phyloP scores from a whole-genome alignment of 805 yeast species.

The Ogataea zsoltii region DNA sequence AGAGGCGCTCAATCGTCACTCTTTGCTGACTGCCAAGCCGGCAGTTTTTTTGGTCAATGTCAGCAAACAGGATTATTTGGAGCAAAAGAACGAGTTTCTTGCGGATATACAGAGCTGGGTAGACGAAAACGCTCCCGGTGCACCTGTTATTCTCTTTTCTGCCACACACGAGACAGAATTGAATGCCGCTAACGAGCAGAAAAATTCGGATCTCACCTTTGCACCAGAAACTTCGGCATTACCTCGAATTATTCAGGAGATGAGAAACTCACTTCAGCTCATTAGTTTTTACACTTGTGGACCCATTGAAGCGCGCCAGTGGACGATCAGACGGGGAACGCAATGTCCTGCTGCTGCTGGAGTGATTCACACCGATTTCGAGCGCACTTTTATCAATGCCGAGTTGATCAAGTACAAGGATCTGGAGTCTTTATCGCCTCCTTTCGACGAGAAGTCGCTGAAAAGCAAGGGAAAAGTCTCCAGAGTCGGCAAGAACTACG shows the following conservation, averaged over 20 bases:
- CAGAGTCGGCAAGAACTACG: constrained; percentile 93
- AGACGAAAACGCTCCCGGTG: constrained; percentile 80
- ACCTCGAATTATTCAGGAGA: constrained; percentile 80
- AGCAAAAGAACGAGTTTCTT: constrained; percentile 87
- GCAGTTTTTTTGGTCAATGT: constrained; percentile 89
- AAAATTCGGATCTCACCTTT: constrained; percentile 9
- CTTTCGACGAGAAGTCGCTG: constrained; percentile 73
- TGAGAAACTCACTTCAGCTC: constrained; percentile 84
- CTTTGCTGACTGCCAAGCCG: constrained; percentile 92
- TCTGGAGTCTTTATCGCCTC: constrained; percentile 60
- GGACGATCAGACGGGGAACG: constrained; percentile 92
- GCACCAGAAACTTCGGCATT: constrained; percentile 76
- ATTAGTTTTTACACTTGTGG: constrained; percentile 97
- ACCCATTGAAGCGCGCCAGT: constrained; percentile 94
- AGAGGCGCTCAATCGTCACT: constrained; percentile 83
- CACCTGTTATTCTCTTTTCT: constrained; percentile 36
- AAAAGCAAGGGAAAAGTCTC: constrained; percentile 86
- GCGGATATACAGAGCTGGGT: constrained; percentile 88
- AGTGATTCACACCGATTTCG: constrained; percentile 93
- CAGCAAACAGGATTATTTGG: constrained; percentile 82
- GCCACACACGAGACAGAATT: constrained; percentile 34
- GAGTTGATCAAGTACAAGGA: constrained; percentile 87
- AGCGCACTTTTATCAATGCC: constrained; percentile 92
- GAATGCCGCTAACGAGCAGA: constrained; percentile 5
- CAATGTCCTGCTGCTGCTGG: constrained; percentile 99